phyloP scores from a whole-genome alignment of 2,329 filamentous ascomycete genomes.

The Lasiodiplodia citricola region DNA sequence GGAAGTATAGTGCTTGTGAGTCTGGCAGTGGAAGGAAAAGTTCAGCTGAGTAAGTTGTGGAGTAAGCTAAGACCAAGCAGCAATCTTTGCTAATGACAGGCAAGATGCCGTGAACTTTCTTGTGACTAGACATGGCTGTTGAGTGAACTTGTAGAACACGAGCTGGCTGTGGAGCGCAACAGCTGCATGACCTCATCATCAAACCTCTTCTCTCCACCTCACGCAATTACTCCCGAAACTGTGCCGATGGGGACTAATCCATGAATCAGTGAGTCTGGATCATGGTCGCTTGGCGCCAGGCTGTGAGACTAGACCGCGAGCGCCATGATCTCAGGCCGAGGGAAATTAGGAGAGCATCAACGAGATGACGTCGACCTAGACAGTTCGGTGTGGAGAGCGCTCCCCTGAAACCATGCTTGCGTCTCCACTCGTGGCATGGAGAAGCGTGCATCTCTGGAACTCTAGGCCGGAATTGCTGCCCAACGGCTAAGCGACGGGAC shows the following conservation, averaged over 20 bases:
- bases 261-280: not conserved
- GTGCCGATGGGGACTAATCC: constrained; percentile 1
- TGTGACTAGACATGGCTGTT: not conserved
- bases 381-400: not conserved
- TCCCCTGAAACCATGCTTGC: not conserved
- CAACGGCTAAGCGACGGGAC: constrained; percentile 13
- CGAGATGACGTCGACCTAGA: constrained; percentile 1
- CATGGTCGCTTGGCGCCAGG: not conserved
- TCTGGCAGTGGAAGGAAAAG: not conserved
- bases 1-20: not conserved
- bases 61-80: not conserved
- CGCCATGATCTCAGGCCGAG: not conserved
- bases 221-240: not conserved
- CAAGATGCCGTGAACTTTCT: not conserved
- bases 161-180: constrained; percentile 5
- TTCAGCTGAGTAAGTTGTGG: not conserved
- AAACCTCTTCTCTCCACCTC: not conserved
- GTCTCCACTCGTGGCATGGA: not conserved
- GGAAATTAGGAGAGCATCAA: not conserved
- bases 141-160: not conserved
- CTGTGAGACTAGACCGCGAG: not conserved
- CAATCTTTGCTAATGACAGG: not conserved
- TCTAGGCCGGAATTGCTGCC: constrained; percentile 8
- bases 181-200: not conserved
- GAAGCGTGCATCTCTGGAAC: not conserved